Percentiles rank a stretch among this genome's conserved stretches.
Evolutionary conservation across 345 rosid species (phyloP).

Genomic region (Eucalyptus pauciflora): DNA sequence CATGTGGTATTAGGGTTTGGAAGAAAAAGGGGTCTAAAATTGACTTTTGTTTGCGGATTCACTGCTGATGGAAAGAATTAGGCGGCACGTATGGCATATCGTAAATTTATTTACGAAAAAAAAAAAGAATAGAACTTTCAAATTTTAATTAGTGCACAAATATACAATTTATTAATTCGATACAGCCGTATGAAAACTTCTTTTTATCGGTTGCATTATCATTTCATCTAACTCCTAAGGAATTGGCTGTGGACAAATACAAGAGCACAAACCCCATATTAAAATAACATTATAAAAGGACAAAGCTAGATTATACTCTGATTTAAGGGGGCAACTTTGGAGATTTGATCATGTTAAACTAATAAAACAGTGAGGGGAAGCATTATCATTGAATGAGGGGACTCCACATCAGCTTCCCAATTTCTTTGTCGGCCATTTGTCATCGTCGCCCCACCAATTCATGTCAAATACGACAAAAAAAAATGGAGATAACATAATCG

Average conservation of each 20-base stretch:
- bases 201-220: background rate
- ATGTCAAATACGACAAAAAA: background rate
- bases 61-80: background rate
- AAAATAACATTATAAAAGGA: background rate
- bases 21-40: background rate
- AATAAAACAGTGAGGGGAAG: background rate
- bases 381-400: background rate
- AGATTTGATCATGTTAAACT: background rate
- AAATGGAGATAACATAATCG: background rate
- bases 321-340: background rate
- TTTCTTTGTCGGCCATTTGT: background rate
- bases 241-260: background rate
- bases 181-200: background rate
- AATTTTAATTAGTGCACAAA: background rate
- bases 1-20: background rate
- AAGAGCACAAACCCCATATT: background rate
- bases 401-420: background rate
- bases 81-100: background rate
- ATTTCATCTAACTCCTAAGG: background rate
- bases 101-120: background rate
- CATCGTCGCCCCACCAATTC: background rate
- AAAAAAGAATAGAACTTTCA: background rate
- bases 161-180: background rate
- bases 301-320: background rate
- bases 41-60: background rate